These are phyloP conservation scores for Colletotrichum nymphaeae DNA, from an alignment of 2,329 filamentous ascomycete species.

Conservation along the genomic window DNA sequence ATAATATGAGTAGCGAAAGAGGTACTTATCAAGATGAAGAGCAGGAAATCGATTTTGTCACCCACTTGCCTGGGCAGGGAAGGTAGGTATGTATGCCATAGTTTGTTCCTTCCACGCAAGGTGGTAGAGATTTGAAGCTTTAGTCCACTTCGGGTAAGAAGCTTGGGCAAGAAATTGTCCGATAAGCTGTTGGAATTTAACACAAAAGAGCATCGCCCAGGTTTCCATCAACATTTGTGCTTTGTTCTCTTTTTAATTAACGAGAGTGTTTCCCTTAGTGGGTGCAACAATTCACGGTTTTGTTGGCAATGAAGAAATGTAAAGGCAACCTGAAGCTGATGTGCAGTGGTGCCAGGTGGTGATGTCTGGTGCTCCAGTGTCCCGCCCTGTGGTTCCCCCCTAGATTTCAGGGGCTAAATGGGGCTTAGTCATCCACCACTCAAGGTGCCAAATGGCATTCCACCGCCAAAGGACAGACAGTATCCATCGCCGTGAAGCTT, in stretches of 20 bases:
- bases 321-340: too few relatives aligned
- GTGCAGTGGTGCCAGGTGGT: background rate
- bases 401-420: constrained; percentile 27
- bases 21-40: too few relatives aligned
- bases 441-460: constrained; percentile 27
- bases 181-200: background rate
- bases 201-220: background rate
- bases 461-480: constrained; percentile 33
- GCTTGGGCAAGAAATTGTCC: background rate
- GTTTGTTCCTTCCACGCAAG: background rate
- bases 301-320: too few relatives aligned
- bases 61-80: too few relatives aligned
- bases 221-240: accelerated
- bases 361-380: background rate
- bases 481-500: constrained; percentile 26
- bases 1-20: too few relatives aligned
- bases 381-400: constrained; percentile 13
- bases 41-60: too few relatives aligned
- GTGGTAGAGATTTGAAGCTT: background rate
- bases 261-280: too few relatives aligned
- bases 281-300: too few relatives aligned
- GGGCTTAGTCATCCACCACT: constrained; percentile 30
- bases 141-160: background rate
- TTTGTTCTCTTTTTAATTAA: background rate
- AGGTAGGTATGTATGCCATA: too few relatives aligned